Evolutionary conservation across 805 yeast species (phyloP).

Genomic region (Nakazawaea ambrosiae): DNA sequence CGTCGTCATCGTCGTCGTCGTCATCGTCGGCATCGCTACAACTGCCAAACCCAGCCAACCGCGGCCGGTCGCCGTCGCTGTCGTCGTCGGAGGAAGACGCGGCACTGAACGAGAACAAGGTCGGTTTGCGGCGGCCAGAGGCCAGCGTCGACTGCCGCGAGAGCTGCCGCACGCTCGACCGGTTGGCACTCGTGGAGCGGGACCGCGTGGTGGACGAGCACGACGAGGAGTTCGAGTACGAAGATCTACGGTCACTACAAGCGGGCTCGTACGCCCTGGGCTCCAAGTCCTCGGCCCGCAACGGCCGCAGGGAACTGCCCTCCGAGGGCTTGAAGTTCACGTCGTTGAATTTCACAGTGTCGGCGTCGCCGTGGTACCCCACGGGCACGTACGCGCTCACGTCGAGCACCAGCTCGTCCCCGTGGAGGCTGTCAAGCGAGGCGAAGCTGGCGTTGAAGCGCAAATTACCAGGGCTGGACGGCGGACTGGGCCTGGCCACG

Average conservation of each 20-base stretch:
- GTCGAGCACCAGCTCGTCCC: constrained; percentile 13
- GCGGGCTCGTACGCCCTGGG: background rate
- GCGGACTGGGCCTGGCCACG: background rate
- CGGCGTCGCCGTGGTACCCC: constrained; percentile 19
- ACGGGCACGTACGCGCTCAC: constrained; percentile 31
- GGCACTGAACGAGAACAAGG: constrained; percentile 5
- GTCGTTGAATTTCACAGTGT: background rate
- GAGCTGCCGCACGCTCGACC: background rate
- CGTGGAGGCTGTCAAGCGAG: constrained; percentile 62
- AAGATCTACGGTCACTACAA: background rate
- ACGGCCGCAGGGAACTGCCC: background rate
- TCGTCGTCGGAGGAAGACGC: constrained; percentile 11
- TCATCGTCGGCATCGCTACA: constrained; percentile 11
- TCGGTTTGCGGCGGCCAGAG: background rate
- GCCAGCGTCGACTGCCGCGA: too few relatives aligned
- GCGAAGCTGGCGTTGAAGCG: constrained; percentile 75
- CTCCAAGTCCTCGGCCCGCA: too few relatives aligned
- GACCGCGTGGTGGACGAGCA: background rate
- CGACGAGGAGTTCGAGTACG: background rate
- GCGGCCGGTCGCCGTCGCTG: constrained; percentile 1
- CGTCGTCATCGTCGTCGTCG: constrained; percentile 29
- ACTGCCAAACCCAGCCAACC: background rate
- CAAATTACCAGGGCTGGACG: constrained; percentile 15
- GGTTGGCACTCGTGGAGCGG: background rate
- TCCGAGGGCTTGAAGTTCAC: background rate